Base-by-base conservation (phyloP, 2,329 filamentous ascomycete genomes). In the Beauveria sp. region DNA sequence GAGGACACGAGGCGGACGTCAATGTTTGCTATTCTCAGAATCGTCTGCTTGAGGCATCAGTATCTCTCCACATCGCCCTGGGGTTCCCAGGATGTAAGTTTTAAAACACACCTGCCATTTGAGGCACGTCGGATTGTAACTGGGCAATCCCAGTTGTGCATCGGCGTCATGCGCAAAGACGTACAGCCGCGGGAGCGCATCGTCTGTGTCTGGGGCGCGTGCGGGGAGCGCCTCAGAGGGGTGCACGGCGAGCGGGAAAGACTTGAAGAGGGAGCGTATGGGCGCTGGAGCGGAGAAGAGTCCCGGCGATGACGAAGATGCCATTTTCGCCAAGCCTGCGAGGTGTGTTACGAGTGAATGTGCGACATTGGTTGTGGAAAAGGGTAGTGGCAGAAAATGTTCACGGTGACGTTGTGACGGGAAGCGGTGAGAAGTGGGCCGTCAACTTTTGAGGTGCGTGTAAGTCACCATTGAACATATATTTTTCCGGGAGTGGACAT, bases 91-190 rank as follows among this genome's bases (percentile, higher is more conserved):
- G 5, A 16, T 16, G 34, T 14, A 1, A 0, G 2, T 37, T 16
- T 2, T 37, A 37, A 37, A 34, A 12, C 34, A 37, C 34, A 93
- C 91, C 89, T 97, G 94, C 92, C 92, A 97, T 79, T 93, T 96
- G 70, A 97, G 79, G 78, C 94, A 99, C 62, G 87, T 85, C 12
- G 94, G 94, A 72, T 97, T 97, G 76, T 89, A 96, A 65, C 91
- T 96, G 28, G 92, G 89, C 34, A 79, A 76, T 5, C 85, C 86
- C 44, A 70, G 70, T 61, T 73, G 72, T 40, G 86, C 88, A 67
- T 85, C 88, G n/a, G 81, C 76, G 1, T 84, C 77, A 16, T 81
- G 84, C 63, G 84, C 83, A 74, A 97, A 97, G 61, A 96, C 80
- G 72, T 92, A 92, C 9, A 99, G 79, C 10, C 84, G 80, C 64